These are phyloP conservation scores for Thalassiosira gravida DNA, from an alignment of 352 stramenopile genomes.

Conservation along the genomic window DNA sequence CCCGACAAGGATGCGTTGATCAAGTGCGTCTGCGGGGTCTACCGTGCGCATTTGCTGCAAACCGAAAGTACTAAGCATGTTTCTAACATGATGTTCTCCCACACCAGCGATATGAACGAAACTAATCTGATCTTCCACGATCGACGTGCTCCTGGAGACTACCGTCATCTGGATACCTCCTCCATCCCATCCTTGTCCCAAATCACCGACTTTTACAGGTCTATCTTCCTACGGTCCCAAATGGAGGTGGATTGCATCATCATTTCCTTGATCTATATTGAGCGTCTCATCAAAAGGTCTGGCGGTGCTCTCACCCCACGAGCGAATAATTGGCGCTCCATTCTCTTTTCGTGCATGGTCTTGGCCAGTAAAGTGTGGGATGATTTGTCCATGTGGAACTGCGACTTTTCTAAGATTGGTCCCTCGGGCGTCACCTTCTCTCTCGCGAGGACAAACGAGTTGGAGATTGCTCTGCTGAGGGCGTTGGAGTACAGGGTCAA, in stretches of 20 bases:
- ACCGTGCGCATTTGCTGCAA: constrained; percentile 93
- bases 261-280: constrained; percentile 96
- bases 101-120: too few species aligned
- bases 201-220: constrained; percentile 92
- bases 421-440: constrained; percentile 88
- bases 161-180: constrained; percentile 18
- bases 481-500: constrained; percentile 88
- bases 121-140: constrained; percentile 21
- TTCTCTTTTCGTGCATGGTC: constrained; percentile 95
- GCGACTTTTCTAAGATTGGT: constrained; percentile 91
- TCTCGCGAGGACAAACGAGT: constrained; percentile 93
- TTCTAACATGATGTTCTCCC: too few species aligned
- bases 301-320: constrained; percentile 76
- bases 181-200: constrained; percentile 89
- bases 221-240: constrained; percentile 89
- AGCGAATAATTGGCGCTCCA: constrained; percentile 91
- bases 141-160: constrained; percentile 34
- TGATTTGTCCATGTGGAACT: constrained; percentile 96
- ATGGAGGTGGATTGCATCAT: too few species aligned
- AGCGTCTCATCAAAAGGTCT: constrained; percentile 91
- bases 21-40: constrained; percentile 93
- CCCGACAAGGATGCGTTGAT: constrained; percentile 95
- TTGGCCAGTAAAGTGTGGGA: constrained; percentile 97
- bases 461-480: constrained; percentile 92
- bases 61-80: too few species aligned